Evolutionary conservation across 2,329 filamentous ascomycete genomes (phyloP).

Genomic region (Hypoxylon sp.): DNA sequence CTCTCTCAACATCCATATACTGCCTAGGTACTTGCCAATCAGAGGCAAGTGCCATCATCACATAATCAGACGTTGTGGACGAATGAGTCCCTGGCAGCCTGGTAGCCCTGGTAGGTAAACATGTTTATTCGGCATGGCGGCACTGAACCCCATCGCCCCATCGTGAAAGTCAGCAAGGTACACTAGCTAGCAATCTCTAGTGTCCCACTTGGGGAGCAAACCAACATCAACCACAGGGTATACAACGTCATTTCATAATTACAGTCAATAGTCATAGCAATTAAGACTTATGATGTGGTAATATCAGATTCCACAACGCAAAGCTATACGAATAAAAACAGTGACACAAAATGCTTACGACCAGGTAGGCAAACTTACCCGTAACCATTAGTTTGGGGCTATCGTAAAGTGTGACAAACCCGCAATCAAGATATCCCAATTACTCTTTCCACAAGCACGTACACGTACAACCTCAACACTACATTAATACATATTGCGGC

Average conservation of each 20-base stretch:
- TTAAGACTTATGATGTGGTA: neutral
- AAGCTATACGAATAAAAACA: neutral
- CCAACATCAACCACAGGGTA: slow-evolving; percentile 2
- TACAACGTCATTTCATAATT: slow-evolving; percentile 10
- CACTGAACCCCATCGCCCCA: neutral
- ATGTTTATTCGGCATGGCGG: slow-evolving; percentile 1
- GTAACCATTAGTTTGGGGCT: neutral
- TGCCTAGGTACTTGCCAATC: slow-evolving; percentile 14
- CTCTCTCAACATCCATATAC: neutral
- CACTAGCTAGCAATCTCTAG: neutral
- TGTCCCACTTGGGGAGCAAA: slow-evolving; percentile 24
- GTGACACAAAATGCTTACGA: neutral
- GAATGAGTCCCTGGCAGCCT: neutral
- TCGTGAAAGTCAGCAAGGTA: neutral
- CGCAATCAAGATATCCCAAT: neutral
- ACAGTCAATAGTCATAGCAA: neutral
- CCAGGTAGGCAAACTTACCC: slow-evolving; percentile 1
- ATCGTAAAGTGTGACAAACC: slow-evolving; percentile 1
- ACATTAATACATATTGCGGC: slow-evolving; percentile 4
- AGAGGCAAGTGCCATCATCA: no score
- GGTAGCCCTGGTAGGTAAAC: no score
- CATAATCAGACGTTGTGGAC: slow-evolving; percentile 11
- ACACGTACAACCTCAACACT: slow-evolving; percentile 13
- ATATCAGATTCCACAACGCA: neutral
- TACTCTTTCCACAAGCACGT: slow-evolving; percentile 1